Base-by-base conservation (phyloP, 2,329 filamentous ascomycete species). In the Talaromyces albobiverticillius region DNA sequence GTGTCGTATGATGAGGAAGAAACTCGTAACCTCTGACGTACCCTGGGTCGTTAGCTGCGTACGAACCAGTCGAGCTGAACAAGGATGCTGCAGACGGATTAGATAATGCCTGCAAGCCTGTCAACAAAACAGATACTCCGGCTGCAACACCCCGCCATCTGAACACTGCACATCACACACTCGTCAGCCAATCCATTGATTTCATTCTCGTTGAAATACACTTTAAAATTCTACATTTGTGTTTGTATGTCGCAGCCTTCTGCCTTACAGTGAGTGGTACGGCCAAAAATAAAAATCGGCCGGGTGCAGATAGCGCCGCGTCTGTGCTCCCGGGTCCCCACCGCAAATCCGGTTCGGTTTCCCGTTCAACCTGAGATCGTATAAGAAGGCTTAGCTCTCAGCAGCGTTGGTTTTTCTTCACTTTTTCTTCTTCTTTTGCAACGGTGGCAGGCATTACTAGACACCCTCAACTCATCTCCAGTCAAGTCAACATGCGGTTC, bases 301-400 rank as follows among this genome's bases (percentile, higher is more conserved):
- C 36, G 36, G 16, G 20, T 22, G 36, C 36, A 40, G 36, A 5
- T 40, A 18, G 18, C 20, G 36, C 16, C 20, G 20, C 16, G 36
- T 45, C 42, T 22, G 42, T 45, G 45, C 26, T 36, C 18, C 13
- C 23, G 42, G 31, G 29, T 43, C 43, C 38, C 51, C 51, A 53
- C 51, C 25, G 18, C 13, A 47, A 47, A 53, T 42, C 51, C 51
- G 51, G 51, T 32, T 53, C 43, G 43, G 34, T 13, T 50, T 29
- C 18, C 42, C 42, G 23, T 13, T 45, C 23, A 29, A 45, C n/a
- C n/a, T 14, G 7, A 23, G 5, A n/a, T 45, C 18, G 10, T 25
- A 25, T 45, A 45, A 29, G 42, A 26, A 18, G 32, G 10, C 10
- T 10, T 29, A 5, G 26, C 10, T 29, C 25, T 18, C 46, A 14